Evolutionary conservation across 2,329 filamentous ascomycete species (phyloP).

Genomic region (Tympanopsis confertula): DNA sequence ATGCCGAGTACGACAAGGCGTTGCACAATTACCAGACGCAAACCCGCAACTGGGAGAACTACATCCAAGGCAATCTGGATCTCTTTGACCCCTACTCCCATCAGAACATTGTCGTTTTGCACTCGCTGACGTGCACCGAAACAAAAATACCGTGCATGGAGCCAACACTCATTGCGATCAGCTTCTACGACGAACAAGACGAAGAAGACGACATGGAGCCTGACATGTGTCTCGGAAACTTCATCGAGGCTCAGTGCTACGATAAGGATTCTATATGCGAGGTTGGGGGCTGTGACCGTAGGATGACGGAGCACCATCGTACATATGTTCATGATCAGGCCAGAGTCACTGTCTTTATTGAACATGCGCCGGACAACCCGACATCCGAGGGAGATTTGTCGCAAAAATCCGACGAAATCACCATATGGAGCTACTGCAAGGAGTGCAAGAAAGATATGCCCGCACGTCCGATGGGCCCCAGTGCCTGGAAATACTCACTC

Average conservation of each 20-base stretch:
- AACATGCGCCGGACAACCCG: constrained; percentile 42
- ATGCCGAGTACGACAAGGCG: constrained; percentile 93
- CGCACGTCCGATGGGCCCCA: constrained; percentile 80
- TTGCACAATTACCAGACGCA: constrained; percentile 88
- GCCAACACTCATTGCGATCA: constrained; percentile 77
- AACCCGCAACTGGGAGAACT: constrained; percentile 91
- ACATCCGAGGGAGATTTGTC: constrained; percentile 44
- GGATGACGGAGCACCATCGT: constrained; percentile 83
- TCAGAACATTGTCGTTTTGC: constrained; percentile 89
- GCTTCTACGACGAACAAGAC: constrained; percentile 86
- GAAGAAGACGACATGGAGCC: constrained; percentile 57
- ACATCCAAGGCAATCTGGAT: constrained; percentile 76
- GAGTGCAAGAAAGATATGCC: constrained; percentile 83
- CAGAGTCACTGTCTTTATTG: constrained; percentile 81
- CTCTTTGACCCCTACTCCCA: constrained; percentile 92
- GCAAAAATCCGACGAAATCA: constrained; percentile 50
- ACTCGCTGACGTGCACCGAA: constrained; percentile 84
- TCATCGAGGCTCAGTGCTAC: constrained; percentile 79
- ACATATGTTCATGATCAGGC: constrained; percentile 96
- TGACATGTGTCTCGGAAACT: constrained; percentile 88
- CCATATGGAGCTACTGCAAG: constrained; percentile 98
- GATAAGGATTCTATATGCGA: constrained; percentile 67
- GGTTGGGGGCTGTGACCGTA: constrained; percentile 74
- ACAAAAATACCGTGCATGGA: constrained; percentile 90
- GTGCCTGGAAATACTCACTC: constrained; percentile 96